Base-by-base conservation (phyloP, 768 basidiomycete genomes). In the Strobilomyces echinocephalus region DNA sequence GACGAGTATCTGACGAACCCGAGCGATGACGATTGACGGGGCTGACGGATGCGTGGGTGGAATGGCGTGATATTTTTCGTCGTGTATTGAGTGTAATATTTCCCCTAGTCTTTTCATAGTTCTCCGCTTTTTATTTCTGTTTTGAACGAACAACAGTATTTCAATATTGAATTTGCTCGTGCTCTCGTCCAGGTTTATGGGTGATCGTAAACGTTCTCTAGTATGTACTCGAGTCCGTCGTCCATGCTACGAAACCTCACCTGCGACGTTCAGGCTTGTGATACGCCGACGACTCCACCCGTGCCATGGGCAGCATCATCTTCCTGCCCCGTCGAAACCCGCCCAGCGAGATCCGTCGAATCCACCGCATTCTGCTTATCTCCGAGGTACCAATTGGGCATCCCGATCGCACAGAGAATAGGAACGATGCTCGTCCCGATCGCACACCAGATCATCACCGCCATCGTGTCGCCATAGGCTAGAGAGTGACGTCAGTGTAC, bases 11-110 rank as follows among this genome's bases (percentile, higher is more conserved):
- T 88, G 64, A 87, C 87, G 52, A 66, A 65, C 20, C 84, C 83
- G 26, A 87, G 84, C 58, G 88, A 90, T 52, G 87, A 89, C 21
- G 88, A 90, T 20, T 76, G 66, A 69, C 68, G 63, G 57, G 40
- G 41, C 64, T 10, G 14, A 61, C 21, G 8, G 24, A n/a, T n/a
- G n/a, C n/a, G n/a, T n/a, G 15, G 24, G 20, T 26, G 34, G 43
- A 10, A 16, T 20, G n/a, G 39, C 18, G 21, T 24, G 30, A 11
- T 20, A 14, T 42, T 56, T n/a, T 20, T 30, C 36, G 55, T 54
- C 41, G 51, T 61, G 62, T 64, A 63, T 49, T 33, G 31, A 24
- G 39, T 62, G 58, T 63, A 60, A 38, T 49, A 42, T 48, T 43
- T 39, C 12, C 26, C 24, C 24, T 24, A 24, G 24, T 24, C 24